A percentile compares a stretch with the other conserved stretches of the same genome.
Evolutionary conservation across 495 filamentous ascomycete genomes (phyloP).

Genomic region (Penicillium odoratum): DNA sequence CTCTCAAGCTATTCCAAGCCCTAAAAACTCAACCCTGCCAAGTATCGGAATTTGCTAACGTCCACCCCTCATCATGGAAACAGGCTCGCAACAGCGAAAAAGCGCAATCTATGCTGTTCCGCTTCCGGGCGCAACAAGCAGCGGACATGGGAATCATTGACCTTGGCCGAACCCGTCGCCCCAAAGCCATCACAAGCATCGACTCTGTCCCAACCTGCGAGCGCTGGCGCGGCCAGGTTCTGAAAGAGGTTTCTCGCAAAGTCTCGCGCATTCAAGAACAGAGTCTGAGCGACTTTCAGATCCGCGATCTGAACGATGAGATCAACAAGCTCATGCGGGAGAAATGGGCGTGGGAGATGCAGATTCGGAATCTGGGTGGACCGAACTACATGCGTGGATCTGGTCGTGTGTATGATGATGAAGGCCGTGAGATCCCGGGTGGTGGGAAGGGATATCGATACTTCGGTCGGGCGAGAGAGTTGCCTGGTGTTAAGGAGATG

Average conservation of each 20-base stretch:
- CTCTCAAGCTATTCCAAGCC: background rate
- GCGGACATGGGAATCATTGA: slow-evolving; percentile 96
- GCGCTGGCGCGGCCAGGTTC: slow-evolving; percentile 97
- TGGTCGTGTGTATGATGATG: slow-evolving; percentile 84
- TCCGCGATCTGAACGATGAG: slow-evolving; percentile 97
- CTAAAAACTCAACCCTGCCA: background rate
- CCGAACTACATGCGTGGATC: slow-evolving; percentile 97
- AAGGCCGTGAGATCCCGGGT: slow-evolving; percentile 86
- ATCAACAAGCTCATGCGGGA: slow-evolving; percentile 99
- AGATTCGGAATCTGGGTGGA: slow-evolving; percentile 89
- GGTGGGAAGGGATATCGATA: slow-evolving; percentile 89
- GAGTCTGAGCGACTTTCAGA: slow-evolving; percentile 88
- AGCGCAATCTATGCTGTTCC: slow-evolving; percentile 99
- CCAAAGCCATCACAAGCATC: slow-evolving; percentile 83
- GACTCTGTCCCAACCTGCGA: slow-evolving; percentile 84
- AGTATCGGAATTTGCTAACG: slow-evolving; percentile 24
- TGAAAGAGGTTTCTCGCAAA: slow-evolving; percentile 96
- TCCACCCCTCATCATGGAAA: slow-evolving; percentile 22
- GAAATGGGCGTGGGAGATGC: slow-evolving; percentile 98
- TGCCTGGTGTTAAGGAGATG: slow-evolving; percentile 95
- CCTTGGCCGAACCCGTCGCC: slow-evolving; percentile 83
- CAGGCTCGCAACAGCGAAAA: slow-evolving; percentile 90
- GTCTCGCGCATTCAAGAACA: slow-evolving; percentile 91
- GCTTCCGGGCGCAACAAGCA: slow-evolving; percentile 97
- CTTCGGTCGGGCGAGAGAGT: slow-evolving; percentile 85